Base-by-base conservation (phyloP, 2,329 filamentous ascomycete species). In the Alternaria longipes region DNA sequence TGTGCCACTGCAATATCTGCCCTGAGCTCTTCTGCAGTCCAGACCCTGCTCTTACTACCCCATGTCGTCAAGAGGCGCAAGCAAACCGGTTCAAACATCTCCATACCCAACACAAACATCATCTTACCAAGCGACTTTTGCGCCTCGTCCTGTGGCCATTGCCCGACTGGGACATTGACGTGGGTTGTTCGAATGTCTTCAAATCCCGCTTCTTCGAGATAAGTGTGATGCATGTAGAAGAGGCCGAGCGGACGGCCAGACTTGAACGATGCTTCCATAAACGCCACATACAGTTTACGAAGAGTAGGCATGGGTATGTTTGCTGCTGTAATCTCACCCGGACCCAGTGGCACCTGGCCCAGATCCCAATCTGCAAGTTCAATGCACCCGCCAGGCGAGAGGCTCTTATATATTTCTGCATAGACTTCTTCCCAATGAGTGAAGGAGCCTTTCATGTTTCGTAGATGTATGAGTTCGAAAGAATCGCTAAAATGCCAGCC, bases 381-480 rank as follows among this genome's bases (percentile, higher is more conserved):
- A 47, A 85, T 76, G 59, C 78, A 80, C 8, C 83, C 83, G 9
- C 82, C 83, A 0, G 81, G 80, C 4, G 74, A 74, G 0, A 85
- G 77, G 59, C 80, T 81, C 28, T 79, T 75, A 60, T 81, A 80
- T 2, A 81, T 80, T 59, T 84, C 81, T 18, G 73, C 68, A 64
- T 84, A 85, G 22, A 84, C 77, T 5, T 70, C 68, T 30, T 74
- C 64, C 83, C 83, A 85, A 61, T 83, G 78, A 6, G 76, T 68
- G 59, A 85, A 84, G 4, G 79, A 79, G 34, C 83, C 83, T 28
- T 81, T 81, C 53, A 85, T 77, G 47, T 79, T 79, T 51, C 83
- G 81, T 8, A 84, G 66, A 62, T 85, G 83, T 49, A 85, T 81
- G 32, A 84, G 76, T 54, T 84, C 82, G 69, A 84, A 85, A 1